Conservation (phyloP, 1,284 basidiomycete species). For the Ganoderma lingzhi region DNA sequence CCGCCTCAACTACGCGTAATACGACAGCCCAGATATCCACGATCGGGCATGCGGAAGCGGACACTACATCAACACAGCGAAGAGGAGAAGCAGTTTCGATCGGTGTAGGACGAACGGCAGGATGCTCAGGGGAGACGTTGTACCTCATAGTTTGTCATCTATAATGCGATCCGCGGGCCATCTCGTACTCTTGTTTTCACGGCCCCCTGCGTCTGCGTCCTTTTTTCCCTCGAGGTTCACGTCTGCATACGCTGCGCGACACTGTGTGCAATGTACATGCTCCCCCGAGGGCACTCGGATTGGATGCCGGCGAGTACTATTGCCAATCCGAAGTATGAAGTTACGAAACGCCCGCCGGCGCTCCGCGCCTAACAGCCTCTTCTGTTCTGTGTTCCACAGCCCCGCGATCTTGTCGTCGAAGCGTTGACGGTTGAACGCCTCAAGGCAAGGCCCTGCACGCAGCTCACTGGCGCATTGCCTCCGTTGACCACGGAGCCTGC, state of each 20-base stretch:
- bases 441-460: background rate
- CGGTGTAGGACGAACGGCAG: slow-evolving; percentile 30
- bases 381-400: background rate
- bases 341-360: background rate
- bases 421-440: background rate
- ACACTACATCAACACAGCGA: slow-evolving; percentile 6
- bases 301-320: background rate
- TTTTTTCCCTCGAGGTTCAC: background rate
- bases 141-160: slow-evolving; percentile 37
- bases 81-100: slow-evolving; percentile 25
- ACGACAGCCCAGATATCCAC: background rate
- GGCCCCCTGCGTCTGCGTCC: background rate
- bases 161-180: slow-evolving; percentile 28
- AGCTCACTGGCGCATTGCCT: background rate
- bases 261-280: background rate
- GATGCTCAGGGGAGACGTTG: slow-evolving; percentile 30
- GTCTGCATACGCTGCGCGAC: no score
- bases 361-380: background rate
- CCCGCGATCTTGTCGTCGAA: background rate
- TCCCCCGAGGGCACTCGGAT: background rate
- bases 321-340: background rate
- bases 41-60: slow-evolving; percentile 7
- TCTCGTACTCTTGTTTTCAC: background rate
- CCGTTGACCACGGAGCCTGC: background rate
- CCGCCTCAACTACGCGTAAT: slow-evolving; percentile 73